Base-by-base conservation (phyloP, 306 rosid genomes). In the Dryas drummondii region DNA sequence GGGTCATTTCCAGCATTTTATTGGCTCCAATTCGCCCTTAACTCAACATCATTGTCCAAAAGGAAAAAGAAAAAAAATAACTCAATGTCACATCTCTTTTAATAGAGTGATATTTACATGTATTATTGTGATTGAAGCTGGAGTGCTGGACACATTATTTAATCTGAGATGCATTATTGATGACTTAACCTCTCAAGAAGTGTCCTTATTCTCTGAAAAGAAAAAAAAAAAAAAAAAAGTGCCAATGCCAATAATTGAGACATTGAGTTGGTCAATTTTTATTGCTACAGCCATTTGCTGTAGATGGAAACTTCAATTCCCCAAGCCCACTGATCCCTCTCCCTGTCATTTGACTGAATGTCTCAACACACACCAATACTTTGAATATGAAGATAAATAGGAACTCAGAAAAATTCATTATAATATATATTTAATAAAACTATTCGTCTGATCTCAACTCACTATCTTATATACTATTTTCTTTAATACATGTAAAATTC, bases 281-380 rank as follows among this genome's bases (percentile, higher is more conserved):
- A n/a, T 53, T 47, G 55, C 42, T 47, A 9, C 27, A 22, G 3
- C 1, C 37, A 32, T 32, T 1, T 32, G 14, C 14, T 65, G 26
- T 44, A 65, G 37, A 37, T 45, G 69, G 32, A 65, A 44, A n/a
- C 37, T 42, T 65, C 50, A 65, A 65, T 65, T 65, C 52, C 52
- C 48, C 52, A 9, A 65, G 52, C 69, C 11, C 51, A 61, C 47
- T 37, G 32, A 65, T 10, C 15, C 9, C 69, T 44, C 52, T 13
- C 54, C 41, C 10, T 19, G 66, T 56, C 76, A 56, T 54, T 19
- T 71, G 66, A 71, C 40, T 22, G 45, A 56, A 42, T 44, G 45
- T 57, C 66, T 44, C 42, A 56, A 22, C 41, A 40, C 63, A n/a
- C 69, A 32, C 37, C 69, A 64, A 64, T 51, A 1, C 7, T 44